phyloP scores from a whole-genome alignment of 208 protist species.

The Trypanosoma mega region DNA sequence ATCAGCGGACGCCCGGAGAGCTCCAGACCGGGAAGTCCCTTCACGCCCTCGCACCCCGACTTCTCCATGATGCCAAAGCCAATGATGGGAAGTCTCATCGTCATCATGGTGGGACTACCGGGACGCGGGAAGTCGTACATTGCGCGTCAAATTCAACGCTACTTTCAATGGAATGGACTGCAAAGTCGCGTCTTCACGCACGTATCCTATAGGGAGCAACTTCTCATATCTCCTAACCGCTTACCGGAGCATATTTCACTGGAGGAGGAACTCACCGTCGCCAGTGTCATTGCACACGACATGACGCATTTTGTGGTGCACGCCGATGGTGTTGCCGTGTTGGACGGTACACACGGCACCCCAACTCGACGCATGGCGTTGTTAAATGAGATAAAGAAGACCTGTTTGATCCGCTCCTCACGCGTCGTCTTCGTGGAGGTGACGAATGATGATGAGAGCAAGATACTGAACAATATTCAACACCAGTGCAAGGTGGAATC shows the following conservation, averaged over 20 bases:
- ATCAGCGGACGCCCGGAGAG: slow-evolving; percentile 35
- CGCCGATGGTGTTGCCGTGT: slow-evolving; percentile 69
- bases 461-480: slow-evolving; percentile 61
- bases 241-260: slow-evolving; percentile 5
- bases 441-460: slow-evolving; percentile 54
- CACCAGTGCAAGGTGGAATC: slow-evolving; percentile 51
- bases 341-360: slow-evolving; percentile 76
- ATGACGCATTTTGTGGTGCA: slow-evolving; percentile 59
- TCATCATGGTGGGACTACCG: slow-evolving; percentile 90
- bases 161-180: slow-evolving; percentile 91
- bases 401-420: slow-evolving; percentile 50
- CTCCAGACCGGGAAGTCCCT: slow-evolving; percentile 25
- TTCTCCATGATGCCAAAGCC: slow-evolving; percentile 78
- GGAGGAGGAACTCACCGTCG: slow-evolving; percentile 47
- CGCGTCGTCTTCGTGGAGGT: slow-evolving; percentile 86
- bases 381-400: slow-evolving; percentile 66
- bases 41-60: slow-evolving; percentile 43
- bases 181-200: slow-evolving; percentile 75
- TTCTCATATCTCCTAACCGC: slow-evolving; percentile 12
- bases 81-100: slow-evolving; percentile 86
- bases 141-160: slow-evolving; percentile 86
- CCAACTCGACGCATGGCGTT: slow-evolving; percentile 52
- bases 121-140: slow-evolving; percentile 89
- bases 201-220: slow-evolving; percentile 41
- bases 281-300: slow-evolving; percentile 51